Evolutionary conservation across 2,329 filamentous ascomycete genomes (phyloP), one percentile per base, ranked within the genome.

Genomic region (Claviceps africana): DNA sequence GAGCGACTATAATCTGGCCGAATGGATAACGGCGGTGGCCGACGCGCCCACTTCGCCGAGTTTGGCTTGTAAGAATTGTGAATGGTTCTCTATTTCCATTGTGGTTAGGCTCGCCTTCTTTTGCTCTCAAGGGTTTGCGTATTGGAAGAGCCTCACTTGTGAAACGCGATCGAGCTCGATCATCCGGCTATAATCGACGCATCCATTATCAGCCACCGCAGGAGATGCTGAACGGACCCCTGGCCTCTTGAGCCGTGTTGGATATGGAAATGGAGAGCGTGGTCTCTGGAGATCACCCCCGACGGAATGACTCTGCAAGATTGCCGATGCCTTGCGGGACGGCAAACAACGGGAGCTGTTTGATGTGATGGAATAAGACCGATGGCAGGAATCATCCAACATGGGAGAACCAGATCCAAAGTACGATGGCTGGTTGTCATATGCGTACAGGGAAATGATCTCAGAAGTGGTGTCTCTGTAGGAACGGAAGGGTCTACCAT

Each of bases 261-360:
- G 77, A 54, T 81, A 81, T 22, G 76, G 76, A 55, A 77, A 81
- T 1, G 78, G 78, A 22, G 78, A 81, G 31, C 76, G 71, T 47
- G 77, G 75, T n/a, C 77, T 70, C 57, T 77, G 76, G 49, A 73
- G 58, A 31, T 65, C 62, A 45, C 60, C 61, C 22, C 62, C 62
- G 28, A 74, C 74, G 21, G 66, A 64, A 33, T 72, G 71, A 53
- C 72, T 77, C 54, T 74, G 70, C 43, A 77, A 61, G 28, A 72
- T 76, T 5, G 67, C 66, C 43, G 68, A 72, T 6, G 76, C 76
- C 56, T 68, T 70, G 52, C 72, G 69, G 28, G 72, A 73, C 10
- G 72, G 70, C n/a, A 75, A 60, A 13, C 67, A 65, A 19, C 67
- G 66, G 8, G 75, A 73, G 54, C 70, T 71, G 55, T 71, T 74